Base-by-base conservation (phyloP, 495 filamentous ascomycete genomes). In the Lindgomyces ingoldianus region DNA sequence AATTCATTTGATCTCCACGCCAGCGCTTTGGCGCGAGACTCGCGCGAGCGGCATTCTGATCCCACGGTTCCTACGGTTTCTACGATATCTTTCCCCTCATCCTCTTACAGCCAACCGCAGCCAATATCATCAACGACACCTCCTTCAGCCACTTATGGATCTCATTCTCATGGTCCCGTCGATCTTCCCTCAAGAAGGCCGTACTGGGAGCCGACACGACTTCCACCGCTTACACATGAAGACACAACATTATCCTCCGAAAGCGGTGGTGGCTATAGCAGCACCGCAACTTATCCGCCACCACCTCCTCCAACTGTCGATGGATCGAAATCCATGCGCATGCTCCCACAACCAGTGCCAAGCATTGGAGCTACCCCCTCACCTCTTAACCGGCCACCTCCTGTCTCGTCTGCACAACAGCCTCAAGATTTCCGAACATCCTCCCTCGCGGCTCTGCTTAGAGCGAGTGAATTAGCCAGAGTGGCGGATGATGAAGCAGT, bases 161-260 rank as follows among this genome's bases (percentile, higher is more conserved):
- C 60, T 0, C 57, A 57, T 22, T 57, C 55, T 39, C 57, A 62
- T 14, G 22, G 21, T 8, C 45, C 62, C 21, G 25, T 59, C 19
- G 67, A 70, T 2, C 57, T 66, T 8, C 58, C 62, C 4, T 68
- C 69, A 27, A 30, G 69, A 14, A 36, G 65, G 22, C 44, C 69
- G 1, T 45, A 39, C 22, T 30, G 67, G 24, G 57, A 66, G n/a
- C 26, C 54, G 2, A 30, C 55, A 22, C 51, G 46, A 22, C 54
- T 69, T 2, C 71, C 71, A 16, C 61, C 61, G 14, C 55, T 73
- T 25, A 57, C 58, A 9, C 71, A 67, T 41, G 68, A 73, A 45
- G 71, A 69, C 26, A 71, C 71, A 24, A 73, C 69, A 0, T 11
- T 71, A 4, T 73, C 71, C n/a, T 73, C 71, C 11, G 54, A 65